Evolutionary conservation across 1,284 basidiomycete genomes (phyloP).

Genomic region (Xanthoconium separans): DNA sequence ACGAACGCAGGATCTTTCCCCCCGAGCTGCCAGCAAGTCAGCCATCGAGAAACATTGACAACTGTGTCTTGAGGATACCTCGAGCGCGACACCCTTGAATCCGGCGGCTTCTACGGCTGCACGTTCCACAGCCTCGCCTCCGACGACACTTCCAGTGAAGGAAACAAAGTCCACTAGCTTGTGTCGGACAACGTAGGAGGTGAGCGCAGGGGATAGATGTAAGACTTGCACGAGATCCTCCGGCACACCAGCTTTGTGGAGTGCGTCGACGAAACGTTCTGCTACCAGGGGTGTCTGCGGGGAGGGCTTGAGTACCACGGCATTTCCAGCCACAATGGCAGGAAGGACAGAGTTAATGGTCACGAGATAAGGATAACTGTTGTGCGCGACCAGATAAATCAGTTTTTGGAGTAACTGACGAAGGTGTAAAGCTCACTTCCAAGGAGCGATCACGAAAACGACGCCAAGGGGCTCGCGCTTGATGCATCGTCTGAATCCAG

Average conservation of each 20-base stretch:
- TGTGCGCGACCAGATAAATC: neutral
- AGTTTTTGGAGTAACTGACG: neutral
- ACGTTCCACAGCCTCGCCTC: slow-evolving; percentile 63
- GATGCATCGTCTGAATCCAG: slow-evolving; percentile 82
- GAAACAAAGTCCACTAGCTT: slow-evolving; percentile 76
- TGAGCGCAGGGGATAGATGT: slow-evolving; percentile 72
- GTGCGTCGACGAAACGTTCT: slow-evolving; percentile 74
- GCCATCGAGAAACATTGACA: neutral
- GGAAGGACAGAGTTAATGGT: slow-evolving; percentile 90
- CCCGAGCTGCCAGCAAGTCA: slow-evolving; percentile 64
- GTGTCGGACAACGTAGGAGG: slow-evolving; percentile 65
- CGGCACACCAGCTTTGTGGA: slow-evolving; percentile 77
- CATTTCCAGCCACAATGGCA: slow-evolving; percentile 85
- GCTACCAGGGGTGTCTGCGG: slow-evolving; percentile 91
- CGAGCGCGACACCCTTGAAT: slow-evolving; percentile 81
- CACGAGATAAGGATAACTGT: slow-evolving; percentile 85
- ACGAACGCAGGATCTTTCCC: slow-evolving; percentile 98
- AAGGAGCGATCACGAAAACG: slow-evolving; percentile 84
- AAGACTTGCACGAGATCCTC: slow-evolving; percentile 74
- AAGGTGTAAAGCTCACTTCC: slow-evolving; percentile 65
- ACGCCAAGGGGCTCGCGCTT: slow-evolving; percentile 83
- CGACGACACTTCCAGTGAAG: slow-evolving; percentile 86
- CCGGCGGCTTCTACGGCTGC: slow-evolving; percentile 58
- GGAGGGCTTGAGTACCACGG: slow-evolving; percentile 90
- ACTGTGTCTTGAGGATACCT: slow-evolving; percentile 42